phyloP scores from a whole-genome alignment of 2,329 filamentous ascomycete genomes.

The Trichoderma citrinoviride region DNA sequence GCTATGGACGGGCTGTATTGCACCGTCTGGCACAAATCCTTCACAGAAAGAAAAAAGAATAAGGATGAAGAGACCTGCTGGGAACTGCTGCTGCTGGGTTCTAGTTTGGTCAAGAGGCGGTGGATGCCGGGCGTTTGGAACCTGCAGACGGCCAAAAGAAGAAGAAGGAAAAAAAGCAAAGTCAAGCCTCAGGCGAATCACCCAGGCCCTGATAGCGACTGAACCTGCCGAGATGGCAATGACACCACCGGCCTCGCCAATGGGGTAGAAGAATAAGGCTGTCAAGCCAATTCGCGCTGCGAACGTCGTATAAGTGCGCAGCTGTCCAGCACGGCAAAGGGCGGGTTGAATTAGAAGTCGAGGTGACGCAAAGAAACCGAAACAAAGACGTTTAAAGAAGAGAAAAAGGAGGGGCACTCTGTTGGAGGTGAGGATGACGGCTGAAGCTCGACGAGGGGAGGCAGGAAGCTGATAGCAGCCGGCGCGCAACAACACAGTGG shows the following conservation, averaged over 20 bases:
- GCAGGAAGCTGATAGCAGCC: background rate
- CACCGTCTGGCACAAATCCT: background rate
- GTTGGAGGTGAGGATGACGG: background rate
- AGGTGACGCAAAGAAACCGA: conserved; percentile 3
- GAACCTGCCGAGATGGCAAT: conserved; percentile 7
- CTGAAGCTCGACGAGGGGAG: conserved; percentile 10
- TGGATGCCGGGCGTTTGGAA: background rate
- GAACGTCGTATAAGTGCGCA: conserved; percentile 14
- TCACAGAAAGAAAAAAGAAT: background rate
- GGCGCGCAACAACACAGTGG: conserved; percentile 9
- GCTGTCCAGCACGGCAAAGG: background rate
- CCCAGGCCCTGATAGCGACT: background rate
- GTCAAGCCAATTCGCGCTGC: conserved; percentile 19
- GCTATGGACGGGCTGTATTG: background rate
- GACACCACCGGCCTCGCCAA: background rate
- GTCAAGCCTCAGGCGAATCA: conserved; percentile 2
- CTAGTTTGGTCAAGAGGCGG: background rate
- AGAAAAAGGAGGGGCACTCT: conserved; percentile 18
- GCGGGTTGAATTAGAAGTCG: conserved; percentile 7
- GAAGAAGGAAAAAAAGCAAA: conserved; percentile 14
- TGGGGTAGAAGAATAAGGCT: background rate
- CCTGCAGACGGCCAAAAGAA: background rate
- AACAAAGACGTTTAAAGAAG: background rate
- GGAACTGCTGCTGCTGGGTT: background rate
- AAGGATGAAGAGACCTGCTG: background rate